These are phyloP conservation scores for Thermothielavioides terrestris DNA, from an alignment of 495 filamentous ascomycete species.

Conservation along the genomic window DNA sequence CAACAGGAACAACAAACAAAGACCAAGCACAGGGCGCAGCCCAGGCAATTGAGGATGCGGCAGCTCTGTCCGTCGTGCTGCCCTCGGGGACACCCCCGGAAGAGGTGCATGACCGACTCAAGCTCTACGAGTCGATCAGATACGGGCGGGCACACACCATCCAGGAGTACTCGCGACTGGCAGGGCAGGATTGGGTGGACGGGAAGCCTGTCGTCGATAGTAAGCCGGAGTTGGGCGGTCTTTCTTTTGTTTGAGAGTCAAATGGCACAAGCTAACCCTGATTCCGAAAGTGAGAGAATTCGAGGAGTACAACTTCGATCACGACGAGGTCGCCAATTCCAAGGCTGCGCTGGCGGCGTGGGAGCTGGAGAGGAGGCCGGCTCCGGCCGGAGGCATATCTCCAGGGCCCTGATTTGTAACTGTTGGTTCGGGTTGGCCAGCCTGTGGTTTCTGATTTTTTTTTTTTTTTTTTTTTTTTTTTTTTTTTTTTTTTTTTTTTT, in stretches of 20 bases:
- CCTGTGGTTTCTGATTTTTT: too few species aligned
- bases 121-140: constrained; percentile 46
- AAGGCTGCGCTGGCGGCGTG: not conserved
- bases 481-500: too few species aligned
- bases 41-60: constrained; percentile 54
- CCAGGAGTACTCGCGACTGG: constrained; percentile 44
- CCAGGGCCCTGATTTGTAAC: too few species aligned
- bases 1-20: not conserved
- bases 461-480: too few species aligned
- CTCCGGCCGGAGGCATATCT: too few species aligned
- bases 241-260: not conserved
- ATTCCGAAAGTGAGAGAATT: not conserved
- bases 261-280: not conserved
- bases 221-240: not conserved
- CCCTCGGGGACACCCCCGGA: constrained; percentile 29
- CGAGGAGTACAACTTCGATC: constrained; percentile 1
- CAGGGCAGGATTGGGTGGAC: constrained; percentile 32
- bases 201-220: not conserved
- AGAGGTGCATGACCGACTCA: constrained; percentile 41
- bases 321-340: not conserved
- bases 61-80: constrained; percentile 45
- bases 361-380: not conserved
- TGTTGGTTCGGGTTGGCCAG: too few species aligned
- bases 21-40: constrained; percentile 48
- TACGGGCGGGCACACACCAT: constrained; percentile 46